phyloP scores from a whole-genome alignment of 1,284 basidiomycete species.

The Ceratobasidium sp. region DNA sequence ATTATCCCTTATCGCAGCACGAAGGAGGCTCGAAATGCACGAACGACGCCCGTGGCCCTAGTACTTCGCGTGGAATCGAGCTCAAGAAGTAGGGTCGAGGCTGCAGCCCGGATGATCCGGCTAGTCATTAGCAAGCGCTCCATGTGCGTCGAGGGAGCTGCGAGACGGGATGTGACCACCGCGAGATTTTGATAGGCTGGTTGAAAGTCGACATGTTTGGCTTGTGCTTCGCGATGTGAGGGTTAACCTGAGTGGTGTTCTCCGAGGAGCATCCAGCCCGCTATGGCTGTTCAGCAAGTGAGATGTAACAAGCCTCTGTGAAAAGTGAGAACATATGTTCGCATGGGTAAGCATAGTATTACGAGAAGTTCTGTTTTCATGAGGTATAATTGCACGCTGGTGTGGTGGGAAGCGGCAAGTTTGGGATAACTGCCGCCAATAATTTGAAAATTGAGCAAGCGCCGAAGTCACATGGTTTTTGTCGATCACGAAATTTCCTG shows the following conservation, averaged over 20 bases:
- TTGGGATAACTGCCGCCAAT: too few relatives aligned
- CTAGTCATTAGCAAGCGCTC: neutral
- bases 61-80: neutral
- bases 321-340: neutral
- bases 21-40: too few relatives aligned
- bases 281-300: neutral
- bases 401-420: too few relatives aligned
- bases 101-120: neutral
- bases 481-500: neutral
- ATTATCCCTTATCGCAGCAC: too few relatives aligned
- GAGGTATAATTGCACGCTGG: too few relatives aligned
- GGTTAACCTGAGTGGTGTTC: neutral
- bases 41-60: too few relatives aligned
- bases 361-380: too few relatives aligned
- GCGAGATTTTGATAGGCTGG: neutral
- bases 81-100: neutral
- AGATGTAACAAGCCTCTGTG: neutral
- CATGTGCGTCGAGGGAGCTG: constrained; percentile 1
- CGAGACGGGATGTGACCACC: neutral
- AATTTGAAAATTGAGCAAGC: neutral
- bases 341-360: neutral
- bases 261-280: neutral
- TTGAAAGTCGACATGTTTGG: neutral
- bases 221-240: neutral
- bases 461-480: neutral